A percentile compares a stretch with the other conserved stretches of the same genome.
Evolutionary conservation across 140 eudicot species (phyloP).

Genomic region (Senecio squalidus): DNA sequence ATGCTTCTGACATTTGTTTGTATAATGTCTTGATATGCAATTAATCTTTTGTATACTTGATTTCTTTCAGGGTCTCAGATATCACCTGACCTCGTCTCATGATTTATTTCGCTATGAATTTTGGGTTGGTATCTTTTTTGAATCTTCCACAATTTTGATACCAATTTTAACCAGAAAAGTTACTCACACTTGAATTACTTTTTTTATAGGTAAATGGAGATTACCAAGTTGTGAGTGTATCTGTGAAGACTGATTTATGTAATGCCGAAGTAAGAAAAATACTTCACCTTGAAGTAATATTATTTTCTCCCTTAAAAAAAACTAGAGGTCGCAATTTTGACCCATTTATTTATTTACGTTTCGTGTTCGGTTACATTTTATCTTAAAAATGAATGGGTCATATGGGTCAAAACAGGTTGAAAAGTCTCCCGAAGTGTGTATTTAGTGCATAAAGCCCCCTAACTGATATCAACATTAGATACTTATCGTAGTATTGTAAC

Average conservation of each 20-base stretch:
- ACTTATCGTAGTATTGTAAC: too few species aligned
- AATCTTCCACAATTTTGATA: conserved; percentile 11
- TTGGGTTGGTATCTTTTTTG: conserved; percentile 43
- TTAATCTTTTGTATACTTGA: neutral
- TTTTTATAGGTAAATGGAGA: conserved; percentile 65
- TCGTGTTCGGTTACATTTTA: too few species aligned
- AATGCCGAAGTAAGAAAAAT: conserved; percentile 53
- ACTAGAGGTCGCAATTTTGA: too few species aligned
- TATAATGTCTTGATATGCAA: neutral
- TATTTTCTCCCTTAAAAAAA: too few species aligned
- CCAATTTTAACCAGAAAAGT: neutral
- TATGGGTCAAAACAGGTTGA: too few species aligned
- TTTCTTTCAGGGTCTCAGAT: conserved; percentile 61
- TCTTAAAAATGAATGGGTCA: too few species aligned
- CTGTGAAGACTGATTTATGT: conserved; percentile 53
- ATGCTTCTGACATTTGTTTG: conserved; percentile 4
- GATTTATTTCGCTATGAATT: conserved; percentile 88
- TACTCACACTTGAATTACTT: neutral
- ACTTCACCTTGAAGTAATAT: conserved; percentile 2
- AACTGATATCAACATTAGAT: too few species aligned
- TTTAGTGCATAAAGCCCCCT: too few species aligned
- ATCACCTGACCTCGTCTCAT: conserved; percentile 72
- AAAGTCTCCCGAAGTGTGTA: too few species aligned
- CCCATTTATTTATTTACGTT: too few species aligned
- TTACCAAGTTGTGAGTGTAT: conserved; percentile 73